Evolutionary conservation across 176 grass and related monocot genomes (phyloP).

Genomic region (Chloris gayana): DNA sequence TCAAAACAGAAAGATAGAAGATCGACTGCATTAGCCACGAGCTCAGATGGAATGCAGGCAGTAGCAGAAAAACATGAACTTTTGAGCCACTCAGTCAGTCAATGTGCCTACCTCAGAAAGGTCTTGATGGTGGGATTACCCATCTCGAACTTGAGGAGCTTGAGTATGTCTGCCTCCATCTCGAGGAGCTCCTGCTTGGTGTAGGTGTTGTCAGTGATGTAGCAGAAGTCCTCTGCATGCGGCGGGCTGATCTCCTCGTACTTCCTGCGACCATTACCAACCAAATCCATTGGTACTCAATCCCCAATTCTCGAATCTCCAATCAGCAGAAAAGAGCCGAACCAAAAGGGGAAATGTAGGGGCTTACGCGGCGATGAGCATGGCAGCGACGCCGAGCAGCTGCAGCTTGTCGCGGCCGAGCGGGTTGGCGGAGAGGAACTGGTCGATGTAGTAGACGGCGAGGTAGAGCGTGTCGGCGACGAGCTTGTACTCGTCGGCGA

Average conservation of each 20-base stretch:
- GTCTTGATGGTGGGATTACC: conserved; percentile 87
- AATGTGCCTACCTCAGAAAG: conserved; percentile 59
- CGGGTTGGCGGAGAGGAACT: conserved; percentile 49
- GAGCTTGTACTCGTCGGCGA: conserved; percentile 69
- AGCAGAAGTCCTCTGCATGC: conserved; percentile 89
- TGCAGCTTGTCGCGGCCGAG: conserved; percentile 56
- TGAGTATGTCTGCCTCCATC: conserved; percentile 92
- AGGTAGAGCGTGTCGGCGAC: conserved; percentile 70
- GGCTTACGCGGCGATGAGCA: conserved; percentile 76
- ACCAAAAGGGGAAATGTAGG: background rate
- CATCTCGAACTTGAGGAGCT: conserved; percentile 84
- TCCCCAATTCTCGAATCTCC: background rate
- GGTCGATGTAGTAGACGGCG: conserved; percentile 63
- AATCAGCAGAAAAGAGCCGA: background rate
- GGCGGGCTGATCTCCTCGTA: conserved; percentile 89
- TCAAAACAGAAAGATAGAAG: background rate
- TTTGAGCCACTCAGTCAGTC: background rate
- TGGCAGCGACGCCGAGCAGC: conserved; percentile 63
- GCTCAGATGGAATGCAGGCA: background rate
- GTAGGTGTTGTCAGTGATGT: conserved; percentile 96
- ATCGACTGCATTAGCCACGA: conserved; percentile 1
- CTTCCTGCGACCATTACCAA: conserved; percentile 82
- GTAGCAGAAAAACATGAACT: background rate
- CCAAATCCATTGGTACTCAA: background rate
- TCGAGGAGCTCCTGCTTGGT: conserved; percentile 81